These are phyloP conservation scores for Curvularia hawaiiensis DNA, from an alignment of 2,329 filamentous ascomycete species.

Conservation along the genomic window DNA sequence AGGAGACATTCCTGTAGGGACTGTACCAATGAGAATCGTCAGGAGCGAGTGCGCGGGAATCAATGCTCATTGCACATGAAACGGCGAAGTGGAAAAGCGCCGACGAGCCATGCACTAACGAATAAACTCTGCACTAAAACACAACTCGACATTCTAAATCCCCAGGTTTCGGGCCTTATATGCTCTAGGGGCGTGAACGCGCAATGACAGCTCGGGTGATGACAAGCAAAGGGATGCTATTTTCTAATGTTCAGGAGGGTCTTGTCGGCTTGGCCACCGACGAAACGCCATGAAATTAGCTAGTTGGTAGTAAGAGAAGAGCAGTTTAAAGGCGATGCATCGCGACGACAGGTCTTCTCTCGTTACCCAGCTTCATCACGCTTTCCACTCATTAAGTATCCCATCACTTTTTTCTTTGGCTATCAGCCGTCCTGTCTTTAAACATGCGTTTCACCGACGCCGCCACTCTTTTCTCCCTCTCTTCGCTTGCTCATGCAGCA, in stretches of 20 bases:
- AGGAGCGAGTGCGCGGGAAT: not conserved
- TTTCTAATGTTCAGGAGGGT: not conserved
- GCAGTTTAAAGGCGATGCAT: slow-evolving; percentile 3
- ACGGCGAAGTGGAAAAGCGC: slow-evolving; percentile 10
- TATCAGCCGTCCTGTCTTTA: slow-evolving; percentile 31
- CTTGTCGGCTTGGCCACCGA: slow-evolving; percentile 9
- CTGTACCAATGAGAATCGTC: slow-evolving; percentile 6
- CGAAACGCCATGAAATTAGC: slow-evolving; percentile 7
- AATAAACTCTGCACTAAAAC: slow-evolving; percentile 10
- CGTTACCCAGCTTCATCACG: not conserved
- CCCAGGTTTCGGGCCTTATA: slow-evolving; percentile 11
- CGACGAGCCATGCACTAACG: slow-evolving; percentile 5
- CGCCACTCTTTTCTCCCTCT: slow-evolving; percentile 25
- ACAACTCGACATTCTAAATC: not conserved
- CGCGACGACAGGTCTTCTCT: not conserved
- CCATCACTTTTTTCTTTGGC: slow-evolving; percentile 12
- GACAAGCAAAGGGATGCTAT: not conserved
- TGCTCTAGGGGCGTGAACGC: not conserved
- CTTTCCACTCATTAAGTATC: slow-evolving; percentile 4
- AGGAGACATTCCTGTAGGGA: not conserved
- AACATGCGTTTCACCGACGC: slow-evolving; percentile 28
- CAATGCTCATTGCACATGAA: slow-evolving; percentile 10
- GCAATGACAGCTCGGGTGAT: not conserved
- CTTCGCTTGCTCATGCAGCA: slow-evolving; percentile 24
- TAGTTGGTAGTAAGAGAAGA: not conserved